A percentile compares a stretch with the other conserved stretches of the same genome.
Conservation (phyloP, 495 filamentous ascomycete species). For the Aspergillus incahuasiensis region DNA sequence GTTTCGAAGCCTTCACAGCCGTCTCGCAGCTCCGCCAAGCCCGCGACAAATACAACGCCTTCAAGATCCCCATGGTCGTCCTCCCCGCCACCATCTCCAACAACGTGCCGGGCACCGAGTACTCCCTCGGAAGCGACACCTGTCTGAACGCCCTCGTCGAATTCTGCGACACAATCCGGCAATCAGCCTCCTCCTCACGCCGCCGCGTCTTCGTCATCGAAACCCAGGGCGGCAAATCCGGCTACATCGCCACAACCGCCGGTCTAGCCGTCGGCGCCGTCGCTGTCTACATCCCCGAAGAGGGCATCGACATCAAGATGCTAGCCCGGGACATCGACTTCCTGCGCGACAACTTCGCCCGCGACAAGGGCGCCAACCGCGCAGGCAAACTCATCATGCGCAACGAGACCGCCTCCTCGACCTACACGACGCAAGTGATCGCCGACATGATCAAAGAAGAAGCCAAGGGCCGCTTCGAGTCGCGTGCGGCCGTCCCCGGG, state of each 20-base stretch:
- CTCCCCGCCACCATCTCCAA: constrained; percentile 97
- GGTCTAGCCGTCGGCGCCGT: constrained; percentile 84
- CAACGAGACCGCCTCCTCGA: constrained; percentile 86
- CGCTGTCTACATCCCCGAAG: constrained; percentile 97
- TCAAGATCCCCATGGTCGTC: constrained; percentile 89
- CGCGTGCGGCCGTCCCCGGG: constrained; percentile 87
- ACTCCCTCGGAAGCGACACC: constrained; percentile 93
- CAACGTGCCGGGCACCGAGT: constrained; percentile 97
- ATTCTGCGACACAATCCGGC: constrained; percentile 96
- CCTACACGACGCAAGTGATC: constrained; percentile 88
- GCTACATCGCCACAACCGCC: constrained; percentile 88
- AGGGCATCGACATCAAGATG: constrained; percentile 92
- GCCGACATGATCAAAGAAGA: constrained; percentile 95
- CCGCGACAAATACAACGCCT: constrained; percentile 68
- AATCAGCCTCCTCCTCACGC: constrained; percentile 89
- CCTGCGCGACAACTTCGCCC: constrained; percentile 76
- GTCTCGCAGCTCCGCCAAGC: constrained; percentile 81
- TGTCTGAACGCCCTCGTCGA: constrained; percentile 94
- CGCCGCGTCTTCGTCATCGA: constrained; percentile 96
- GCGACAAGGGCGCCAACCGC: constrained; percentile 83
- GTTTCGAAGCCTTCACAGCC: constrained; percentile 95
- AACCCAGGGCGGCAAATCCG: constrained; percentile 91
- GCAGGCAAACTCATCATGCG: constrained; percentile 92
- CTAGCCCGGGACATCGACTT: constrained; percentile 86
- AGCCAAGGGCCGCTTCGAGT: constrained; percentile 86